Conservation (phyloP, 2,329 filamentous ascomycete genomes). For the Penicillium sp. region DNA sequence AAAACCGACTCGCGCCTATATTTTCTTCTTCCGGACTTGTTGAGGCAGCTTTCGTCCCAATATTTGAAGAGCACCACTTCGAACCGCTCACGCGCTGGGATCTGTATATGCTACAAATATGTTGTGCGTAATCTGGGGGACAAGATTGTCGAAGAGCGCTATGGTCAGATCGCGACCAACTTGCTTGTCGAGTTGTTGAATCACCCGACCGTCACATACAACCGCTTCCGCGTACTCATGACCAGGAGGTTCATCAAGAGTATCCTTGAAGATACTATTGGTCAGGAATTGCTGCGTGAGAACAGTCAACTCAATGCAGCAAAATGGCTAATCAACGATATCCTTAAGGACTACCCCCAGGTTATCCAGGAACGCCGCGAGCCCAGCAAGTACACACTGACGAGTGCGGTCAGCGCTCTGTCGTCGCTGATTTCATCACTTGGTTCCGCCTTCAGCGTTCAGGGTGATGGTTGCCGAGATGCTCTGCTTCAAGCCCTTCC, state of each 20-base stretch:
- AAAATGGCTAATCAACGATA: conserved; percentile 75
- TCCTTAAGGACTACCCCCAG: conserved; percentile 93
- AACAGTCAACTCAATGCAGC: conserved; percentile 82
- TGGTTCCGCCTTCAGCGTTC: conserved; percentile 73
- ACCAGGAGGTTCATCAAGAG: conserved; percentile 81
- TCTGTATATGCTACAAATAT: conserved; percentile 83
- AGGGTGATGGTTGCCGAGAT: conserved; percentile 83
- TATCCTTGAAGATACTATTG: conserved; percentile 79
- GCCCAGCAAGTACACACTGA: conserved; percentile 80
- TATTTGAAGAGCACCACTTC: conserved; percentile 76
- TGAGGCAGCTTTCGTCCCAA: conserved; percentile 74
- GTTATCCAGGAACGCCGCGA: conserved; percentile 81
- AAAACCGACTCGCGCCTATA: conserved; percentile 68
- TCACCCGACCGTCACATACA: conserved; percentile 70
- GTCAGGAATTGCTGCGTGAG: conserved; percentile 78
- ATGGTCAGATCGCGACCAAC: conserved; percentile 75
- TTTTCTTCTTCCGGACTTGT: conserved; percentile 72
- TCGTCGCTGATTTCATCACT: conserved; percentile 74
- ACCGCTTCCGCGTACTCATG: conserved; percentile 82
- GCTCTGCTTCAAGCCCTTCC: conserved; percentile 84
- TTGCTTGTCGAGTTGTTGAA: conserved; percentile 77
- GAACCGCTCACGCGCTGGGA: conserved; percentile 75
- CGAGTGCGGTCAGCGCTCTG: conserved; percentile 74
- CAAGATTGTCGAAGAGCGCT: conserved; percentile 77
- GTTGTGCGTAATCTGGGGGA: conserved; percentile 76